Evolutionary conservation across 2,329 filamentous ascomycete species (phyloP).

Genomic region (Phialocephala sp.): DNA sequence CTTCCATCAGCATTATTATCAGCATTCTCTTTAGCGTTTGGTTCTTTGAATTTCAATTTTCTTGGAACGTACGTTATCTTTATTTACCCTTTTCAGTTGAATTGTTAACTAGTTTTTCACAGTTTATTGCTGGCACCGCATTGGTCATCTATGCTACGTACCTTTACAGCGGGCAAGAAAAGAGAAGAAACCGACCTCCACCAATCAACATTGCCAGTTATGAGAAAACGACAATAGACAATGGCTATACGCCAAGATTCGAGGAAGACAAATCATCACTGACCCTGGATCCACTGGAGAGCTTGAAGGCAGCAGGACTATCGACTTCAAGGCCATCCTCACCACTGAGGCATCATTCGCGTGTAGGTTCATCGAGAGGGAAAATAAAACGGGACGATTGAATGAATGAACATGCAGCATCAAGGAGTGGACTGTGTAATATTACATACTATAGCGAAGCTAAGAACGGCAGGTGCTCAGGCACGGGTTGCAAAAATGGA

Average conservation of each 20-base stretch:
- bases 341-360: conserved; percentile 50
- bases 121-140: conserved; percentile 84
- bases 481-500: conserved; percentile 11
- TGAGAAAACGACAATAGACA: conserved; percentile 64
- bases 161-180: conserved; percentile 76
- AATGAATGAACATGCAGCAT: conserved; percentile 14
- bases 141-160: conserved; percentile 84
- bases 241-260: conserved; percentile 41
- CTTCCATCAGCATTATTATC: conserved; percentile 87
- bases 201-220: conserved; percentile 74
- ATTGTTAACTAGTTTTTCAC: not conserved
- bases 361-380: conserved; percentile 46
- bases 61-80: conserved; percentile 65
- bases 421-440: conserved; percentile 12
- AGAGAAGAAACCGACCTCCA: conserved; percentile 62
- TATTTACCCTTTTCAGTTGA: not conserved
- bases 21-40: conserved; percentile 85
- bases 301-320: conserved; percentile 51
- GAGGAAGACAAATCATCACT: conserved; percentile 39
- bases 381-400: conserved; percentile 47
- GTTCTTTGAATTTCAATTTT: conserved; percentile 82
- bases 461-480: conserved; percentile 20
- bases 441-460: conserved; percentile 17
- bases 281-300: conserved; percentile 41
- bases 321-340: conserved; percentile 59